Conservation (phyloP, 495 filamentous ascomycete species). For the Trypethelium eluteriae region DNA sequence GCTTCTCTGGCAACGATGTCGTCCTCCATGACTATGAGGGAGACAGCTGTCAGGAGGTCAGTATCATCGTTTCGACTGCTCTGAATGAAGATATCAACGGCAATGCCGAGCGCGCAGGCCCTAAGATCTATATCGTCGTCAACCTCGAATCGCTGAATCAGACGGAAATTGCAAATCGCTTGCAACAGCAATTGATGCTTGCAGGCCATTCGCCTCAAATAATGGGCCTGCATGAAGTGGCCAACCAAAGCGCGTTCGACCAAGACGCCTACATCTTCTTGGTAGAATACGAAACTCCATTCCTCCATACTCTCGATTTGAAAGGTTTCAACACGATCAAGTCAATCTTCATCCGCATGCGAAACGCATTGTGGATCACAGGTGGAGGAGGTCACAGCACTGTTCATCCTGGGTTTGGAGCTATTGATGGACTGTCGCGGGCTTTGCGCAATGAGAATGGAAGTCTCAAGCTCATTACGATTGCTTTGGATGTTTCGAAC, state of each 20-base stretch:
- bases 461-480: background rate
- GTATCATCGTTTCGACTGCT: background rate
- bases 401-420: background rate
- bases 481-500: background rate
- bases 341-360: background rate
- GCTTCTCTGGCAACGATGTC: background rate
- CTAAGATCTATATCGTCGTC: background rate
- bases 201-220: background rate
- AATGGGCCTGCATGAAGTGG: too few relatives aligned
- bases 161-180: background rate
- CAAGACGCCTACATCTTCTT: too few relatives aligned
- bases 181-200: background rate
- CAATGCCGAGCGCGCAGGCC: background rate
- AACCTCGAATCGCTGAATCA: background rate
- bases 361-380: conserved; percentile 13
- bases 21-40: background rate
- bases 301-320: background rate
- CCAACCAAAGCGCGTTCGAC: too few relatives aligned
- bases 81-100: background rate
- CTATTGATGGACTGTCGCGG: conserved; percentile 6
- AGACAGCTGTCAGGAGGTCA: background rate
- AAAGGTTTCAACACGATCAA: background rate
- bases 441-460: background rate
- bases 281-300: too few relatives aligned
- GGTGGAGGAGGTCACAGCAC: background rate